These are phyloP conservation scores for Rhizopogon roseolus DNA, from an alignment of 768 basidiomycete genomes.

Conservation along the genomic window DNA sequence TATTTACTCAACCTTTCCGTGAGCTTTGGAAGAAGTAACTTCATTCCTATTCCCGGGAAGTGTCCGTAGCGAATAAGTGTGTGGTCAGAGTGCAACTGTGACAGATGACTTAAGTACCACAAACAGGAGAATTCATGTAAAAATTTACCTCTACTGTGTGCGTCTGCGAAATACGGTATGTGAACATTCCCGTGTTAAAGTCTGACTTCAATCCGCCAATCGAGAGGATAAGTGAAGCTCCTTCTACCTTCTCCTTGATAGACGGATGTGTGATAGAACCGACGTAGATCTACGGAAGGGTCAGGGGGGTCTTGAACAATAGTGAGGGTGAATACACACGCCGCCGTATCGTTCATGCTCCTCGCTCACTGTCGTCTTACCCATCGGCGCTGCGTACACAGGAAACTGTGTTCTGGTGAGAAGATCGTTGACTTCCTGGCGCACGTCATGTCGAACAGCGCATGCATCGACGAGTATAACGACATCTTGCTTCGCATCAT, in stretches of 20 bases:
- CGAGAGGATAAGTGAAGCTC: constrained; percentile 69
- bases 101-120: neutral
- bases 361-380: constrained; percentile 74
- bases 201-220: constrained; percentile 69
- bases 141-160: constrained; percentile 57
- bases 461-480: constrained; percentile 83
- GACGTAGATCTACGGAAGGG: constrained; percentile 57
- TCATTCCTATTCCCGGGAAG: constrained; percentile 71
- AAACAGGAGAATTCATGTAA: neutral
- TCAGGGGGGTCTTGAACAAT: constrained; percentile 1
- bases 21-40: constrained; percentile 68
- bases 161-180: constrained; percentile 58
- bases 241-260: constrained; percentile 69
- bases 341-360: constrained; percentile 72
- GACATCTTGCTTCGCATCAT: constrained; percentile 54
- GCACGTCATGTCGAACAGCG: constrained; percentile 64
- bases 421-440: constrained; percentile 58
- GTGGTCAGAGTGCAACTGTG: constrained; percentile 71
- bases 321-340: constrained; percentile 37
- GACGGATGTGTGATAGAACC: constrained; percentile 65
- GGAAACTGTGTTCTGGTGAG: constrained; percentile 62
- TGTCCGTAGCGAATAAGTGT: constrained; percentile 60
- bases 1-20: constrained; percentile 47
- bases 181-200: constrained; percentile 88
- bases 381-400: constrained; percentile 77